Base-by-base conservation (phyloP, 306 rosid species). In the Vigna hirtella region DNA sequence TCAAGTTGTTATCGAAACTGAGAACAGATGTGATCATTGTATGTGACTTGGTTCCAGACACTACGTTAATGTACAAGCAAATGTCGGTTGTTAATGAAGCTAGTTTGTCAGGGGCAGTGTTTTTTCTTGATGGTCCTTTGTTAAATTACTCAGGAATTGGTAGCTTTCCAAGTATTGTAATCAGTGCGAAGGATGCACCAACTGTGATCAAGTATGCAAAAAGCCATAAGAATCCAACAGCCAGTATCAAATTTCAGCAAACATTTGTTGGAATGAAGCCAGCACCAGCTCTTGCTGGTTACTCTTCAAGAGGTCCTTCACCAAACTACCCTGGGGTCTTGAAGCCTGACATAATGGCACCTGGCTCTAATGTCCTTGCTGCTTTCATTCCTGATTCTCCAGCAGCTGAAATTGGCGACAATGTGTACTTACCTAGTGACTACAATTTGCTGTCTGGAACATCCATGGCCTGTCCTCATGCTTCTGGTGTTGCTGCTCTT, bases 231-330 rank as follows among this genome's bases (percentile, higher is more conserved):
- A 28, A 28, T 7, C 86, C 86, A 2, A 53, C 26, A 17, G 86
- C 63, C 8, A 57, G 47, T 70, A 82, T 85, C 53, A 84, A 69
- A 4, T 82, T 87, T 32, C 80, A 77, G 16, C 59, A 80, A 63
- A 87, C 87, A 49, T 62, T 48, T 77, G 16, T 68, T 5, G 87
- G 88, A 14, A 73, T 30, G 14, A 77, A 70, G 77, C 80, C 85
- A 70, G 85, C 91, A 79, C 91, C 83, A 51, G 65, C 70, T 40
- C 83, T 62, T 30, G 80, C 86, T 1, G 14, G 2, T 32, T 87
- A 83, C 56, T 64, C 77, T 64, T 79, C 90, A 22, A 84, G 90
- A 79, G 88, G 88, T 9, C 86, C 83, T 11, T 85, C 84, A 58
- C 63, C 38, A 7, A 70, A 49, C 53, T 65, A 18, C 66, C 73